These are phyloP conservation scores for Penicillium griseofulvum DNA, from an alignment of 2,329 filamentous ascomycete genomes.

Conservation along the genomic window DNA sequence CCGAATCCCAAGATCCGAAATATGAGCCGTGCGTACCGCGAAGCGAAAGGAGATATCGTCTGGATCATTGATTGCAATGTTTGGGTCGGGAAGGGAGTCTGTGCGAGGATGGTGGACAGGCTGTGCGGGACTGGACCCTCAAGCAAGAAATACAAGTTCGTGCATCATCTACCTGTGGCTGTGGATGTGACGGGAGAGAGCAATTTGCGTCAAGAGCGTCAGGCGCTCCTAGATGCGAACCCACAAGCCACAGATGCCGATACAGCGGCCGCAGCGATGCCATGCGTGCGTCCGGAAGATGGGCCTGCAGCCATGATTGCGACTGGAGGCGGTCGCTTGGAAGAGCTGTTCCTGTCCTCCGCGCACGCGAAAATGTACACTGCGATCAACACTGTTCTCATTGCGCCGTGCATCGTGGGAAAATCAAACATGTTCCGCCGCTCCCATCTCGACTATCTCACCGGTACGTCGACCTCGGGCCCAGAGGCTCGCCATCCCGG, in stretches of 20 bases:
- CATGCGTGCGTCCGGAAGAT: constrained; percentile 20
- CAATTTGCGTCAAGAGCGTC: constrained; percentile 25
- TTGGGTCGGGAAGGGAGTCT: constrained; percentile 77
- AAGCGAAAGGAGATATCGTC: constrained; percentile 81
- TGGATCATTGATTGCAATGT: constrained; percentile 98
- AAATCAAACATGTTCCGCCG: constrained; percentile 99
- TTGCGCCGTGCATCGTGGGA: constrained; percentile 91
- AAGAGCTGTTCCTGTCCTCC: constrained; percentile 92
- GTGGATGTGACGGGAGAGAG: constrained; percentile 62
- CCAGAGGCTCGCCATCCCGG: constrained; percentile 56
- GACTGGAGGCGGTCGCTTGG: constrained; percentile 73
- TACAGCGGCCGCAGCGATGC: constrained; percentile 4
- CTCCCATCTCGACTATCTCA: constrained; percentile 78
- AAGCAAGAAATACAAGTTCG: constrained; percentile 72
- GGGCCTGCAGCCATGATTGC: constrained; percentile 23
- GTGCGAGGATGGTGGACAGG: constrained; percentile 84
- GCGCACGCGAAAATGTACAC: constrained; percentile 97
- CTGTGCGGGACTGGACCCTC: constrained; percentile 65
- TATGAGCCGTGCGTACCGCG: constrained; percentile 87
- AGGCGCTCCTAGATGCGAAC: constrained; percentile 25
- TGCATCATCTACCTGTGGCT: constrained; percentile 87
- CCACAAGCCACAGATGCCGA: constrained; percentile 11
- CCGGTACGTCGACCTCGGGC: constrained; percentile 51
- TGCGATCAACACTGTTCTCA: constrained; percentile 87
- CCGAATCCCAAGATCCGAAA: constrained; percentile 99